Conservation (phyloP, 163 green algal genomes). For the Trebouxia gelatinosa region DNA sequence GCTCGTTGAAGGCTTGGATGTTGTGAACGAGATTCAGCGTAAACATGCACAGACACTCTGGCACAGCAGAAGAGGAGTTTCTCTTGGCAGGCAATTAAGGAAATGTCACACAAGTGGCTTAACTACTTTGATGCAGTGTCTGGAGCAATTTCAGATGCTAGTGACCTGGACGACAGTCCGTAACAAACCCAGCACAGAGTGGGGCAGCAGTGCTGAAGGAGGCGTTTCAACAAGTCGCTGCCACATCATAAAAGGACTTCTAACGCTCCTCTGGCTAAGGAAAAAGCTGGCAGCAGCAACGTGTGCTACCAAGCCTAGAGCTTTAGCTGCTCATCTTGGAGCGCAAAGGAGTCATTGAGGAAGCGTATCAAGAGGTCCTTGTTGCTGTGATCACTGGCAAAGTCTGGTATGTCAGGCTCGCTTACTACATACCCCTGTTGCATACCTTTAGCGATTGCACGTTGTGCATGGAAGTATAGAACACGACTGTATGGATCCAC, state of each 20-base stretch:
- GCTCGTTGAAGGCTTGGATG: background rate
- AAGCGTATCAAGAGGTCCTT: background rate
- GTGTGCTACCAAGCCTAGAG: background rate
- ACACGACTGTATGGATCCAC: background rate
- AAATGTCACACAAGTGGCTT: too few relatives aligned
- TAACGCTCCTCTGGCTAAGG: background rate
- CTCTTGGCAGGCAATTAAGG: slow-evolving; percentile 2
- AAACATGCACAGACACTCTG: too few relatives aligned
- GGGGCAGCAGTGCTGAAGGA: slow-evolving; percentile 3
- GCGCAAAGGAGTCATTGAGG: background rate
- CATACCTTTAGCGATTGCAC: background rate
- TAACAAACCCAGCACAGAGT: background rate
- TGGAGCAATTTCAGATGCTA: too few relatives aligned
- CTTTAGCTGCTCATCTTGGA: background rate
- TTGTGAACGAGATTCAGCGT: too few relatives aligned
- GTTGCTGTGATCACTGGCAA: background rate
- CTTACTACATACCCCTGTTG: background rate
- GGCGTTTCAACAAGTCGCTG: background rate
- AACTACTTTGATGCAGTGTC: too few relatives aligned
- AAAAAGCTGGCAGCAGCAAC: background rate
- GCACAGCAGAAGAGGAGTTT: too few relatives aligned
- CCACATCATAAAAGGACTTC: background rate
- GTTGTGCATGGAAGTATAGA: background rate
- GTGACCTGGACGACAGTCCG: too few relatives aligned
- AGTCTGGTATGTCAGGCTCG: background rate